Conservation (phyloP, 2,329 filamentous ascomycete genomes). For the Claviceps sp. region DNA sequence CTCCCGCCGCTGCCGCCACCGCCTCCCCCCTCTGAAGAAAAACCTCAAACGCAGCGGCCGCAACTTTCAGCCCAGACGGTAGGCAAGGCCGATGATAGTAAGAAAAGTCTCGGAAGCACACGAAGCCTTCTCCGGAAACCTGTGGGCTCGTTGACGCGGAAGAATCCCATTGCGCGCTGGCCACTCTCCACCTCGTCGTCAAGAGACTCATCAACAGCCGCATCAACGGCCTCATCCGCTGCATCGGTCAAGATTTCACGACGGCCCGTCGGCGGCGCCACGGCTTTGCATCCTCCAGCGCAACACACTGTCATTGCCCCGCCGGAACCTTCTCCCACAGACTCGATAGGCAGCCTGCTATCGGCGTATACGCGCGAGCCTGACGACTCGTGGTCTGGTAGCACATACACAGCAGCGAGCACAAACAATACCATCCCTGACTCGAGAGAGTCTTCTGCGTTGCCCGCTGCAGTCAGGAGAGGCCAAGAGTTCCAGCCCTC, state of each 20-base stretch:
- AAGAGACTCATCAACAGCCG: not conserved
- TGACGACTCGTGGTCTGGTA: constrained; percentile 18
- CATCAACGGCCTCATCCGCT: constrained; percentile 3
- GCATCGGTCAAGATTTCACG: constrained; percentile 22
- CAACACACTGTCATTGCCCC: constrained; percentile 8
- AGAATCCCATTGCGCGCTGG: constrained; percentile 2
- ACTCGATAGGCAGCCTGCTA: constrained; percentile 40
- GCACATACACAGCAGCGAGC: constrained; percentile 5
- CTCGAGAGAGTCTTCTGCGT: not conserved
- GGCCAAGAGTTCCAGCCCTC: not conserved
- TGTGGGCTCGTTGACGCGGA: constrained; percentile 6
- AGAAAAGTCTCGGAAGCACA: not conserved
- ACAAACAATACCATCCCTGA: constrained; percentile 1
- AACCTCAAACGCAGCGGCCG: too few species aligned
- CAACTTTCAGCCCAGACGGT: too few species aligned
- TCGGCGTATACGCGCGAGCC: constrained; percentile 40
- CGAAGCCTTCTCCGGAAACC: constrained; percentile 11
- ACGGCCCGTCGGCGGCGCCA: constrained; percentile 17
- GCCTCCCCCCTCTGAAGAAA: not conserved
- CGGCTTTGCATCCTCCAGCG: not conserved
- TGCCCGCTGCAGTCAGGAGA: not conserved
- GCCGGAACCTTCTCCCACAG: constrained; percentile 25
- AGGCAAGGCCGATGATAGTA: constrained; percentile 9
- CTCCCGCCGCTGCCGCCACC: constrained; percentile 13
- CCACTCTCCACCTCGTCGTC: constrained; percentile 8